Percentiles rank a stretch among this genome's conserved stretches.
These are phyloP conservation scores for Exophiala sp. DNA, from an alignment of 2,329 filamentous ascomycete genomes.

Conservation along the genomic window DNA sequence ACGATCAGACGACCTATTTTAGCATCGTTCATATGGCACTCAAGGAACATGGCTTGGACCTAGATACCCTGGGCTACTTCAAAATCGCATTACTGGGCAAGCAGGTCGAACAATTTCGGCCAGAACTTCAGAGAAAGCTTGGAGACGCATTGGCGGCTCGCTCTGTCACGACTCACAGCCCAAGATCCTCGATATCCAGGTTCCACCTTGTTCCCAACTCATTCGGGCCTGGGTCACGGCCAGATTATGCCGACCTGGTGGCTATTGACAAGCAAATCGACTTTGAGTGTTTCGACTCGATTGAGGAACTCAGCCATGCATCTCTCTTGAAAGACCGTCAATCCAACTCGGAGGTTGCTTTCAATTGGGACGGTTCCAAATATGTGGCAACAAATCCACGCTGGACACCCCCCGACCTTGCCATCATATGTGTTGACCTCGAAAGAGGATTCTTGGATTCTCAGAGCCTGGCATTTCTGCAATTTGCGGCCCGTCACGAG, in stretches of 20 bases:
- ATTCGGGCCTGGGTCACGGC: constrained; percentile 42
- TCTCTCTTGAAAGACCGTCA: constrained; percentile 30
- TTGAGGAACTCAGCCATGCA: constrained; percentile 6
- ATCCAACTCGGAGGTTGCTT: constrained; percentile 33
- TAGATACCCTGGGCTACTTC: constrained; percentile 17
- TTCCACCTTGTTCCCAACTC: constrained; percentile 49
- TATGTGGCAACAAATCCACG: constrained; percentile 40
- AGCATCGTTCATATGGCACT: constrained; percentile 28
- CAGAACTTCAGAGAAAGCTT: constrained; percentile 40
- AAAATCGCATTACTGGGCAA: constrained; percentile 20
- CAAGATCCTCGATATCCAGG: constrained; percentile 40
- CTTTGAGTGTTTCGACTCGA: constrained; percentile 43
- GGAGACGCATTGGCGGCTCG: constrained; percentile 46
- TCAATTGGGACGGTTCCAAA: constrained; percentile 36
- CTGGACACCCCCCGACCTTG: constrained; percentile 46
- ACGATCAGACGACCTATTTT: constrained; percentile 1
- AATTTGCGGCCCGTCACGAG: constrained; percentile 42
- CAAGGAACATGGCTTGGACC: constrained; percentile 25
- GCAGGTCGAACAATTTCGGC: constrained; percentile 19
- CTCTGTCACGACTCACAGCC: constrained; percentile 33
- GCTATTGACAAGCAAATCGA: constrained; percentile 42
- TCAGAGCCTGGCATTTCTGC: constrained; percentile 29
- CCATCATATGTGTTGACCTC: constrained; percentile 42
- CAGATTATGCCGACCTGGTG: constrained; percentile 48
- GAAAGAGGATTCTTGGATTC: constrained; percentile 27